Percentiles rank a stretch among this genome's conserved stretches.
Conservation (phyloP, 169 alveolate species). For the Plasmodium gonderi region DNA sequence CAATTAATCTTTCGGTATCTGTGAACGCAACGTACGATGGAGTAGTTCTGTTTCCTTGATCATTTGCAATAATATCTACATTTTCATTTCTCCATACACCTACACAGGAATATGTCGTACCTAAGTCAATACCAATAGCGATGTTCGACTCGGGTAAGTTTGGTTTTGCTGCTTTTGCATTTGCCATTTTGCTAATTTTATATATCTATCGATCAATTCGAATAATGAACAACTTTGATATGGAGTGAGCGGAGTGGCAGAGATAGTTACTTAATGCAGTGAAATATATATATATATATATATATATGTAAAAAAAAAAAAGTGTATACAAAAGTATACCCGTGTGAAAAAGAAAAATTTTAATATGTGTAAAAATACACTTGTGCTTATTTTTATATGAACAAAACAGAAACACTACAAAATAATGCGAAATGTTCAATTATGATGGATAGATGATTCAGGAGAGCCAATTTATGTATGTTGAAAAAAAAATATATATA, state of each 20-base stretch:
- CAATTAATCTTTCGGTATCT: conserved; percentile 97
- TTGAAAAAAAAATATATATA: no score
- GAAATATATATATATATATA: no score
- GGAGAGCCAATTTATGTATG: no score
- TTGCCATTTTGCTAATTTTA: conserved; percentile 75
- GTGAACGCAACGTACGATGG: conserved; percentile 99
- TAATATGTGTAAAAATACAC: no score
- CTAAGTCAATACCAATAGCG: conserved; percentile 95
- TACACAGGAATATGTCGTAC: conserved; percentile 97
- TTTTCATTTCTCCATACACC: conserved; percentile 96
- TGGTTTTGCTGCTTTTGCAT: conserved; percentile 63
- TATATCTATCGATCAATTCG: no score
- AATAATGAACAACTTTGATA: no score
- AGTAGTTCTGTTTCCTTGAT: conserved; percentile 98
- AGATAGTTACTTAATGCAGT: no score
- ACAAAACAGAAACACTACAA: not conserved
- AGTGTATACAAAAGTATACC: no score
- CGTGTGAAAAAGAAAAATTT: no score
- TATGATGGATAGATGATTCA: no score
- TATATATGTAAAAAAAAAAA: not conserved
- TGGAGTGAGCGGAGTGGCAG: no score
- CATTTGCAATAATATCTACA: conserved; percentile 98
- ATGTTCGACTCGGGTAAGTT: conserved; percentile 72
- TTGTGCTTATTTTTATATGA: not conserved
- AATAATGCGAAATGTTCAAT: no score